Conservation (phyloP, 2,329 filamentous ascomycete genomes). For the Hypoxylon sp. region DNA sequence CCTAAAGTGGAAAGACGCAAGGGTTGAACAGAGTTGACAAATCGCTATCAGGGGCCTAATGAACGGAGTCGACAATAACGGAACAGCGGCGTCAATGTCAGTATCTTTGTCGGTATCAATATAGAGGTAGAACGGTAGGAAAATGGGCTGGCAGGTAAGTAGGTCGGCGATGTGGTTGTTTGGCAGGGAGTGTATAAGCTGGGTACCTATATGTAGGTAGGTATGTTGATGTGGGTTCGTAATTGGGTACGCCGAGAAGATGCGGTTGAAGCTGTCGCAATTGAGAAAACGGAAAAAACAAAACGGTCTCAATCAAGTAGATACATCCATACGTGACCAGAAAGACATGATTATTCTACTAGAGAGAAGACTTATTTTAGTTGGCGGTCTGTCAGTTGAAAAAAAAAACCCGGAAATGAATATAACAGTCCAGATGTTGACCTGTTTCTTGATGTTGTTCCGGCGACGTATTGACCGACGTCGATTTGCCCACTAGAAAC, state of each 20-base stretch:
- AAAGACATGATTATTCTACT: slow-evolving; percentile 20
- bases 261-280: slow-evolving; percentile 16
- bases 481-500: slow-evolving; percentile 8
- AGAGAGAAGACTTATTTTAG: neutral
- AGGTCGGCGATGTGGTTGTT: slow-evolving; percentile 7
- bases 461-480: slow-evolving; percentile 27
- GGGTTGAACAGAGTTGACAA: slow-evolving; percentile 12
- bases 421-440: slow-evolving; percentile 24
- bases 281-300: slow-evolving; percentile 11
- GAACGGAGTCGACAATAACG: neutral
- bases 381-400: slow-evolving; percentile 2
- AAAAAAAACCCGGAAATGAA: slow-evolving; percentile 14
- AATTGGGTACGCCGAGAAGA: slow-evolving; percentile 20
- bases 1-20: slow-evolving; percentile 15
- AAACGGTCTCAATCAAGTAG: slow-evolving; percentile 30
- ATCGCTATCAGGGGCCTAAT: slow-evolving; percentile 5
- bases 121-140: neutral
- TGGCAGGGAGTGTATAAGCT: neutral
- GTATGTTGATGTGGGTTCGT: slow-evolving; percentile 4
- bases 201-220: too few relatives aligned
- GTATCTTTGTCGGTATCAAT: neutral
- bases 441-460: slow-evolving; percentile 31
- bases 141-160: slow-evolving; percentile 3
- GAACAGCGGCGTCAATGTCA: slow-evolving; percentile 2
- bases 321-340: slow-evolving; percentile 17